phyloP scores from a whole-genome alignment of 768 basidiomycete genomes.

The Pulveroboletus sp. region DNA sequence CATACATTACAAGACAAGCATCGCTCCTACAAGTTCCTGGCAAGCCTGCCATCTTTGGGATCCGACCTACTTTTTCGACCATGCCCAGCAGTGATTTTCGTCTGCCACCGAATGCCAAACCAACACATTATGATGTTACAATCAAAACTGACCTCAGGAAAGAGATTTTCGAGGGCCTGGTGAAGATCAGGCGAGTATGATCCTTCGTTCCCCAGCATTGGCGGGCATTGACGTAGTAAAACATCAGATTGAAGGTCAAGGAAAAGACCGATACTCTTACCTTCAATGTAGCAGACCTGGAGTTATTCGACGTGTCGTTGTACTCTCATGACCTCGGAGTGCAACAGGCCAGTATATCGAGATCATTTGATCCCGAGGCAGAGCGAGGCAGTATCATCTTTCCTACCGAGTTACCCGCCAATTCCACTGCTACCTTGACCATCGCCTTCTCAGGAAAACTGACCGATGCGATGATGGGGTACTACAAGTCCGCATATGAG shows the following conservation, averaged over 20 bases:
- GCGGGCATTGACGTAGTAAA: not conserved
- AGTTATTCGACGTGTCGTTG: constrained; percentile 53
- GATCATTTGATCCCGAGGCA: constrained; percentile 52
- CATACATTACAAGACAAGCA: not conserved
- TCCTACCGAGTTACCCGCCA: constrained; percentile 53
- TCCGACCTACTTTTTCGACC: constrained; percentile 7
- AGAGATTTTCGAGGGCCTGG: constrained; percentile 73
- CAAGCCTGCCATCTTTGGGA: not conserved
- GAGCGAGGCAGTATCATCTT: constrained; percentile 68
- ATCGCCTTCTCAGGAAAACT: constrained; percentile 69
- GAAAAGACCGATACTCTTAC: constrained; percentile 57
- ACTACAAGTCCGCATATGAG: constrained; percentile 69
- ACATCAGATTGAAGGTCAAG: constrained; percentile 55
- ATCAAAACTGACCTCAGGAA: constrained; percentile 78
- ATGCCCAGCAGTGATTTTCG: constrained; percentile 34
- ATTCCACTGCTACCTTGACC: constrained; percentile 66
- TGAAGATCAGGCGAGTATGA: constrained; percentile 57
- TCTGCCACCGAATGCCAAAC: constrained; percentile 62
- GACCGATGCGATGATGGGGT: constrained; percentile 72
- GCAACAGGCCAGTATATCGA: constrained; percentile 42
- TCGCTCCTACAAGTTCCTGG: not conserved
- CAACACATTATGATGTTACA: constrained; percentile 74
- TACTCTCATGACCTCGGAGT: constrained; percentile 51
- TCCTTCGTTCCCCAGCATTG: not conserved
- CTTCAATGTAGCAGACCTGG: constrained; percentile 62